These are phyloP conservation scores for Neoascochyta sp. DNA, from an alignment of 2,329 filamentous ascomycete species.

Conservation along the genomic window DNA sequence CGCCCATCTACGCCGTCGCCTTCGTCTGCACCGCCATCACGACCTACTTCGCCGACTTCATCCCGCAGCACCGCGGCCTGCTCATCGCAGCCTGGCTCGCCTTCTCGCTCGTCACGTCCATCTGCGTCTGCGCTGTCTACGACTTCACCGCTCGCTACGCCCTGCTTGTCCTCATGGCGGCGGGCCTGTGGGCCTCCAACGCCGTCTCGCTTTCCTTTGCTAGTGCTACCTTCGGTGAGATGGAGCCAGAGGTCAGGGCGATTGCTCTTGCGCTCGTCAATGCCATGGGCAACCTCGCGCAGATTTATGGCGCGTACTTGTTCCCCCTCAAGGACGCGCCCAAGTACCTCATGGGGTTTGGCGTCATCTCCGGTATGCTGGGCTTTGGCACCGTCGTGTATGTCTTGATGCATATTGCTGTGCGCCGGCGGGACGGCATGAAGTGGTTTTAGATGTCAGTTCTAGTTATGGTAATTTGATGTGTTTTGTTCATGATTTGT, in stretches of 20 bases:
- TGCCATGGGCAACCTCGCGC: constrained; percentile 52
- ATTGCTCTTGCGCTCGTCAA: constrained; percentile 54
- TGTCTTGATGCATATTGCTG: constrained; percentile 25
- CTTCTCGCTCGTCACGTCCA: constrained; percentile 38
- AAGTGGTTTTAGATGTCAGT: constrained; percentile 2
- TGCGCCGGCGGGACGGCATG: constrained; percentile 24
- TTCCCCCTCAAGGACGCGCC: constrained; percentile 50
- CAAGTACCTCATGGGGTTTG: constrained; percentile 40
- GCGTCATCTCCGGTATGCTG: constrained; percentile 32
- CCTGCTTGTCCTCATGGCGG: constrained; percentile 55
- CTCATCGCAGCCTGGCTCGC: constrained; percentile 51
- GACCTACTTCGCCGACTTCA: constrained; percentile 48
- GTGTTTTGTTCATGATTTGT: too few relatives aligned
- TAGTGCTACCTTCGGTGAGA: constrained; percentile 50
- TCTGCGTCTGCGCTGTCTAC: constrained; percentile 45
- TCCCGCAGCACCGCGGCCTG: constrained; percentile 46
- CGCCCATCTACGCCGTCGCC: constrained; percentile 53
- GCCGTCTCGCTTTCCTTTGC: constrained; percentile 51
- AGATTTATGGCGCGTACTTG: constrained; percentile 54
- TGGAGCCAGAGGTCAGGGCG: constrained; percentile 50
- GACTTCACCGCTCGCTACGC: constrained; percentile 53
- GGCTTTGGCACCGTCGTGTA: constrained; percentile 30
- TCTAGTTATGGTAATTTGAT: too few relatives aligned
- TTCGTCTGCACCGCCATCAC: constrained; percentile 50
- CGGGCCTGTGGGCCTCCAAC: constrained; percentile 54